Base-by-base conservation (phyloP, 73 alveolate species). In the Paramecium primaurelia region DNA sequence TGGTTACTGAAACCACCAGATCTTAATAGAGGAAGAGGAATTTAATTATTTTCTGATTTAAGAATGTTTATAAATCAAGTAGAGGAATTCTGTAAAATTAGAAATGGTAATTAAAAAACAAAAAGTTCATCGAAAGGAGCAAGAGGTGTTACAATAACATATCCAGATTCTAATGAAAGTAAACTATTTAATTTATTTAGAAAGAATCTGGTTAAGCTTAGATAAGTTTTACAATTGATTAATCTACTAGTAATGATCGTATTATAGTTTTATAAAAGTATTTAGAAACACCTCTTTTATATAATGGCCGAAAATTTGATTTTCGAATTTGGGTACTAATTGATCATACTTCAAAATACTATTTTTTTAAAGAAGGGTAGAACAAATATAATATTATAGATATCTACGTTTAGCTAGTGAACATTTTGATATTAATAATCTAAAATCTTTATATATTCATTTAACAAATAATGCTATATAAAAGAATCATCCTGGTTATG, bases 381-480 rank as follows among this genome's bases (percentile, higher is more conserved):
- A 32, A 18, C 14, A 54, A 18, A 54, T 34, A 6, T 14, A 64
- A 3, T 64, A 64, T 26, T 59, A 16, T 64, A 64, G 84, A 26
- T 86, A 86, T 58, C 34, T 86, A 4, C 54, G 93, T 36, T 38
- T 69, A 30, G 68, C 93, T 8, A n/a, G 83, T 37, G 86, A 86
- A 42, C 40, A 26, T 37, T 90, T 68, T 44, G 93, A 90, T 14
- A 86, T 90, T 7, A 44, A 83, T 45, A 87, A 94, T 80, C 73
- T 92, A 9, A 95, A 94, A 44, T 71, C 94, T 45, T 45, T 86
- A 22, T 95, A 90, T 58, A 91, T 96, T 11, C 99, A 96, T 71
- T 68, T 96, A 10, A 96, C 99, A 9, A 96, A 96, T 83, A 93
- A 96, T 80, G 97, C 97, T 8, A 92, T 96, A 8, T 94, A 96